Percentiles rank a stretch among this genome's conserved stretches.
Evolutionary conservation across 768 basidiomycete species (phyloP).

Genomic region (Russula olivacea): DNA sequence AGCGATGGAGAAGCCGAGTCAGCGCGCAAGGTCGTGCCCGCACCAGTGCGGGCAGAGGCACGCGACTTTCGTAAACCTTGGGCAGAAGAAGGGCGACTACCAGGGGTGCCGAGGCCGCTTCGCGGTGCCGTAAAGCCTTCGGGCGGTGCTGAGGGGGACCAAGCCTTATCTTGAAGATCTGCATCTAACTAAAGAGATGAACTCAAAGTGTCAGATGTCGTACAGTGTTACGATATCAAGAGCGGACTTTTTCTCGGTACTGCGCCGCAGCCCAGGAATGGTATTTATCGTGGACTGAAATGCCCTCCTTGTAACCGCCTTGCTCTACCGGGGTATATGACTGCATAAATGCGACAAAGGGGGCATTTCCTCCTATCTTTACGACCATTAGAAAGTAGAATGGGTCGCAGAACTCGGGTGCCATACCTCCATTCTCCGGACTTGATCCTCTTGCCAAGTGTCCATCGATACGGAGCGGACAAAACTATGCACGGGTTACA

Average conservation of each 20-base stretch:
- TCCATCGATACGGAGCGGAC: slow-evolving; percentile 95
- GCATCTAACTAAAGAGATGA: slow-evolving; percentile 61
- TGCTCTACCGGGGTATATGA: slow-evolving; percentile 60
- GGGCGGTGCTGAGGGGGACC: slow-evolving; percentile 73
- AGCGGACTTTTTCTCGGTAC: slow-evolving; percentile 83
- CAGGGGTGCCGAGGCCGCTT: slow-evolving; percentile 40
- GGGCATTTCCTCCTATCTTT: slow-evolving; percentile 83
- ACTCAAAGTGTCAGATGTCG: background rate
- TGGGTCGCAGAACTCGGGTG: background rate
- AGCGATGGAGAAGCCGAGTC: slow-evolving; percentile 52
- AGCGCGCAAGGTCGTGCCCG: slow-evolving; percentile 43
- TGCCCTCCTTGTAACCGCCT: slow-evolving; percentile 60
- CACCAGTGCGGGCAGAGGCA: slow-evolving; percentile 52
- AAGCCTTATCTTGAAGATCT: slow-evolving; percentile 63
- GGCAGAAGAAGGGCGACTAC: slow-evolving; percentile 56
- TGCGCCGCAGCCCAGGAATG: slow-evolving; percentile 92
- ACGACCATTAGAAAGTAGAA: slow-evolving; percentile 11
- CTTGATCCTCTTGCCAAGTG: slow-evolving; percentile 88
- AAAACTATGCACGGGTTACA: slow-evolving; percentile 46
- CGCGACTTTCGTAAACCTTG: slow-evolving; percentile 88
- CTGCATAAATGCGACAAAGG: slow-evolving; percentile 73
- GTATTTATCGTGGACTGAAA: slow-evolving; percentile 70
- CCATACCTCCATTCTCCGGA: slow-evolving; percentile 80
- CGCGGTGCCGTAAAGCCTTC: slow-evolving; percentile 35
- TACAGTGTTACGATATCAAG: background rate